These are phyloP conservation scores for Prasinococcaceae sp. DNA, from an alignment of 139 green algal species.

Conservation along the genomic window DNA sequence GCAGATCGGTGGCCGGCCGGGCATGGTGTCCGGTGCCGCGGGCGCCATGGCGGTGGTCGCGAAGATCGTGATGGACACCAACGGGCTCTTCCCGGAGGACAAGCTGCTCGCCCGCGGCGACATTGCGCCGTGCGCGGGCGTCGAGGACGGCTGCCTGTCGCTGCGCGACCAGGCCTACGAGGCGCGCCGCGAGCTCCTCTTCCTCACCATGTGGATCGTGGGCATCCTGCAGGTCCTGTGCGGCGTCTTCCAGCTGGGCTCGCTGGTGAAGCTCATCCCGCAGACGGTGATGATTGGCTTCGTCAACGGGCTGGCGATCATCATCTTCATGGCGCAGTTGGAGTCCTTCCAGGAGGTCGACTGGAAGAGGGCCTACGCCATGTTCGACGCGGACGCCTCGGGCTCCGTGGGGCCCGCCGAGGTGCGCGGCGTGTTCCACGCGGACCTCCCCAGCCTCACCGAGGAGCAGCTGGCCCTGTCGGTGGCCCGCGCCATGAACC, in stretches of 20 bases:
- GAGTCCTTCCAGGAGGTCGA: slow-evolving; percentile 9
- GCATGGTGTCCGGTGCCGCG: slow-evolving; percentile 19
- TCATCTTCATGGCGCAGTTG: slow-evolving; percentile 17
- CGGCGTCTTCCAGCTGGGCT: slow-evolving; percentile 2
- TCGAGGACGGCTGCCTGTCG: background rate
- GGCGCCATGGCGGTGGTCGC: slow-evolving; percentile 21
- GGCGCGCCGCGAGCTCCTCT: slow-evolving; percentile 2
- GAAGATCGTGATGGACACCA: slow-evolving; percentile 4
- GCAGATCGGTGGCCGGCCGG: slow-evolving; percentile 13
- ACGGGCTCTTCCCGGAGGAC: slow-evolving; percentile 5
- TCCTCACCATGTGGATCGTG: slow-evolving; percentile 3
- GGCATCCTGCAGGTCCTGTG: slow-evolving; percentile 9
- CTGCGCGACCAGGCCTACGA: slow-evolving; percentile 9
- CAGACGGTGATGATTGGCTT: slow-evolving; percentile 23
- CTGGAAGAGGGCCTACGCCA: background rate
- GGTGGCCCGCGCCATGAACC: background rate
- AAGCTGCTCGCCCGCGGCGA: slow-evolving; percentile 1
- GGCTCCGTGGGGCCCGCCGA: background rate
- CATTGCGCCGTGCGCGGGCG: background rate
- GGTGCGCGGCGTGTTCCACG: background rate
- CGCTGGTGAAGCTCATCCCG: slow-evolving; percentile 13
- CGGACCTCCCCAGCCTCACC: slow-evolving; percentile 1
- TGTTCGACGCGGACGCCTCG: background rate
- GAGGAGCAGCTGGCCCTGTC: background rate
- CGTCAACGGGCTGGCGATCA: slow-evolving; percentile 25